Percentiles rank a stretch among this genome's conserved stretches.
These are phyloP conservation scores for Inonotus obliquus DNA, from an alignment of 1,284 basidiomycete genomes.

Conservation along the genomic window DNA sequence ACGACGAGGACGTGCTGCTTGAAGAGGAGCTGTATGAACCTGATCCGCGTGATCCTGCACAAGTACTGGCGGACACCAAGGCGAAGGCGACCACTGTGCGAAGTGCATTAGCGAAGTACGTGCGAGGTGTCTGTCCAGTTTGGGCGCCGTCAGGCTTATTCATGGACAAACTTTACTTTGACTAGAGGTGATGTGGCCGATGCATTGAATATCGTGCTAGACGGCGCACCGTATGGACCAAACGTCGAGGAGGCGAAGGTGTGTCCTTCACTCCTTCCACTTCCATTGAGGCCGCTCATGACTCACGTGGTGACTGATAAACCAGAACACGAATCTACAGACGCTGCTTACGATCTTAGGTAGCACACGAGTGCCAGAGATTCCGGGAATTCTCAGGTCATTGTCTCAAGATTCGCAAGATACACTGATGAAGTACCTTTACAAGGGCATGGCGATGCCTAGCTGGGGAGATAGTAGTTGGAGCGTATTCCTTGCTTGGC, in stretches of 20 bases:
- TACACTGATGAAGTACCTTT: slow-evolving; percentile 96
- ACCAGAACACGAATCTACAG: slow-evolving; percentile 72
- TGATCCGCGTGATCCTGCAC: slow-evolving; percentile 76
- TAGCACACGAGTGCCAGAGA: slow-evolving; percentile 90
- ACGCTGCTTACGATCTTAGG: slow-evolving; percentile 92
- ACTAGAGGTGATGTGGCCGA: slow-evolving; percentile 67
- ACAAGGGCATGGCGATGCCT: slow-evolving; percentile 90
- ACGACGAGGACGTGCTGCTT: slow-evolving; percentile 87
- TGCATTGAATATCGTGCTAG: slow-evolving; percentile 67
- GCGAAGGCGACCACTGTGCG: slow-evolving; percentile 73
- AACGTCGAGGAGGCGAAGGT: slow-evolving; percentile 89
- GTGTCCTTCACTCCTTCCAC: slow-evolving; percentile 19
- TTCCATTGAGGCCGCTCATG: too few relatives aligned
- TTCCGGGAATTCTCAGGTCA: slow-evolving; percentile 70
- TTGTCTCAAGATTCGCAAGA: slow-evolving; percentile 84
- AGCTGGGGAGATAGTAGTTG: slow-evolving; percentile 83
- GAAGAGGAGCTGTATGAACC: slow-evolving; percentile 85
- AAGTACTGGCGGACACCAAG: slow-evolving; percentile 74
- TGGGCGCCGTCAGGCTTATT: not conserved
- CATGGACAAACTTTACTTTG: slow-evolving; percentile 24
- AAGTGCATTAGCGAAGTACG: slow-evolving; percentile 68
- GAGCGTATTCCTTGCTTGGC: slow-evolving; percentile 91
- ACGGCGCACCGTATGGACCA: slow-evolving; percentile 80
- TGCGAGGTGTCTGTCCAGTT: not conserved
- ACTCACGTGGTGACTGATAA: not conserved